Conservation (phyloP, 75 land plant genomes). For the Picea sitchensis region DNA sequence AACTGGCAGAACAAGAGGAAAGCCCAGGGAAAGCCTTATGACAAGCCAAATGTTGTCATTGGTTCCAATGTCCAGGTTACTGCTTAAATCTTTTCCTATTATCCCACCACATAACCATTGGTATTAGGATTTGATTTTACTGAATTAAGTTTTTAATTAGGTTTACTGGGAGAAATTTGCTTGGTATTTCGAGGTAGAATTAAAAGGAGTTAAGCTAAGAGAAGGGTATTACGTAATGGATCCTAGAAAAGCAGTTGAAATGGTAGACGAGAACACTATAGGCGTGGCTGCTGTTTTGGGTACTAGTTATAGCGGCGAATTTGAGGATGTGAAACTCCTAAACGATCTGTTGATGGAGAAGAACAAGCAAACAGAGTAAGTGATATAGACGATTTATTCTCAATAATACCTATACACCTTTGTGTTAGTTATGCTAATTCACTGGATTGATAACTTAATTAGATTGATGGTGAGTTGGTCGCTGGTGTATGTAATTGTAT, state of each 20-base stretch:
- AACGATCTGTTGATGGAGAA: constrained; percentile 8
- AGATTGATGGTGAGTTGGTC: too few species aligned
- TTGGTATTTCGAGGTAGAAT: constrained; percentile 42
- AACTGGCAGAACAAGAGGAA: constrained; percentile 62
- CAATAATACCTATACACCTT: too few species aligned
- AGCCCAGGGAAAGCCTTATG: constrained; percentile 51
- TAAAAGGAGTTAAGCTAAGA: constrained; percentile 32
- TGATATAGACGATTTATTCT: too few species aligned
- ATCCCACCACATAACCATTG: too few species aligned
- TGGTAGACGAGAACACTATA: constrained; percentile 51
- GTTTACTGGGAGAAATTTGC: constrained; percentile 41
- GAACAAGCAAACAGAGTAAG: too few species aligned
- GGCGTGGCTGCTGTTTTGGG: constrained; percentile 40
- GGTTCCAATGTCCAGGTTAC: constrained; percentile 61
- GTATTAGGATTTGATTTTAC: too few species aligned
- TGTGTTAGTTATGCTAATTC: too few species aligned
- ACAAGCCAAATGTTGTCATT: constrained; percentile 61
- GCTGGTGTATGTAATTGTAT: too few species aligned
- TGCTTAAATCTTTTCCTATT: too few species aligned
- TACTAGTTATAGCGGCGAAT: constrained; percentile 45
- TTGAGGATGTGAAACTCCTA: constrained; percentile 40
- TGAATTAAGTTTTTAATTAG: not conserved
- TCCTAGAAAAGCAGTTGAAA: constrained; percentile 35
- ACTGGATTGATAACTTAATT: too few species aligned
- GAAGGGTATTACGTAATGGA: constrained; percentile 47